Conservation (phyloP, 192 early-diverging fungal species). For the Irineochytrium annulatum region DNA sequence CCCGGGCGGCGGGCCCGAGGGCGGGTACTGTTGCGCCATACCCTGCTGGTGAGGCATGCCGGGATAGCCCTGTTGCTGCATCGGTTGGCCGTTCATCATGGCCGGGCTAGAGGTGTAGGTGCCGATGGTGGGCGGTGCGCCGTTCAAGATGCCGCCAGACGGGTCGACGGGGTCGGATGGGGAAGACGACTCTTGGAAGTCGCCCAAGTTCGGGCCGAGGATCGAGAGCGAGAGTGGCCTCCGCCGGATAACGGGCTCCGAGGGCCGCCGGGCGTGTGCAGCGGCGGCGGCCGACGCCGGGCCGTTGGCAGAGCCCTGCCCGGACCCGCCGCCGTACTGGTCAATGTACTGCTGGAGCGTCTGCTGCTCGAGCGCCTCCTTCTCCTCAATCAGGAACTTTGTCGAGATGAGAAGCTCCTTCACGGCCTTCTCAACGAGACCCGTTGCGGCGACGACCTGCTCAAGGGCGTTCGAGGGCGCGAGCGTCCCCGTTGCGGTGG, state of each 20-base stretch:
- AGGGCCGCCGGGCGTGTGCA: background rate
- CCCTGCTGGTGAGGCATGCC: background rate
- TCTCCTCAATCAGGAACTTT: slow-evolving; percentile 58
- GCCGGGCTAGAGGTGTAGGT: too few species aligned
- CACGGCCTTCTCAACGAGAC: slow-evolving; percentile 50
- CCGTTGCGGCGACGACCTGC: slow-evolving; percentile 48
- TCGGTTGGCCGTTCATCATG: too few species aligned
- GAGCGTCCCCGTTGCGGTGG: slow-evolving; percentile 49
- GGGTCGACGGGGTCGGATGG: background rate
- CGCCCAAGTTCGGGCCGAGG: background rate
- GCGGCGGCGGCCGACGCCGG: background rate
- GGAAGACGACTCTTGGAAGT: background rate
- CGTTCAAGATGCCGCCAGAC: too few species aligned
- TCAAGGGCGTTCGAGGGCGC: slow-evolving; percentile 50
- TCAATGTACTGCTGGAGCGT: slow-evolving; percentile 30
- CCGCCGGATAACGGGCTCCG: slow-evolving; percentile 6
- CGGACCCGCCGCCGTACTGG: slow-evolving; percentile 9
- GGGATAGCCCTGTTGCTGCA: too few species aligned
- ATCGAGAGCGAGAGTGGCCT: slow-evolving; percentile 17
- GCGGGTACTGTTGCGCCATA: too few species aligned
- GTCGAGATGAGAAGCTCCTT: slow-evolving; percentile 52
- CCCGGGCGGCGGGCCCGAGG: too few species aligned
- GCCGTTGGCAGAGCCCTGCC: background rate
- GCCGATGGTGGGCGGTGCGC: too few species aligned
- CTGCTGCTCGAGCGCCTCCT: slow-evolving; percentile 48